Evolutionary conservation across 129 eudicot genomes (phyloP).

Genomic region (Centaurea solstitialis): DNA sequence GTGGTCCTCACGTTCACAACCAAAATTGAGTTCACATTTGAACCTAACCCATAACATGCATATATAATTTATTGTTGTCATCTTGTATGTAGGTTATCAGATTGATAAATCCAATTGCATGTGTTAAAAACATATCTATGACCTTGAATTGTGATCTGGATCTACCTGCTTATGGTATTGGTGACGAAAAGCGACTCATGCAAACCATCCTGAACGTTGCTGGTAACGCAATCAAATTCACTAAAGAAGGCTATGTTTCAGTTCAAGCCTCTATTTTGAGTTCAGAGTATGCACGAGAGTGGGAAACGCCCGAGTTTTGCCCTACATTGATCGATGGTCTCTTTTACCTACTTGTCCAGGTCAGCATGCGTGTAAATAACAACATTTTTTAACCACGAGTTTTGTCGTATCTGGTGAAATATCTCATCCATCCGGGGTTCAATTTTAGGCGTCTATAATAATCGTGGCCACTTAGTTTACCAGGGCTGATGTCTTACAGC

Average conservation of each 20-base stretch:
- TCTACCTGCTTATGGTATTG: constrained; percentile 51
- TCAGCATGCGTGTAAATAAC: background rate
- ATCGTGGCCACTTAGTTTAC: too few species aligned
- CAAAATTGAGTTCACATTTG: too few species aligned
- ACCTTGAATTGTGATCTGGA: constrained; percentile 37
- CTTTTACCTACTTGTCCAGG: constrained; percentile 63
- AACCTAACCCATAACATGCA: background rate
- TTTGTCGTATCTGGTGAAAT: too few species aligned
- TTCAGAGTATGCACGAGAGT: constrained; percentile 42
- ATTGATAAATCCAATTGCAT: constrained; percentile 51
- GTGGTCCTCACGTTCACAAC: too few species aligned
- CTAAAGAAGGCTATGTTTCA: constrained; percentile 59
- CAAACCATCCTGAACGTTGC: constrained; percentile 52
- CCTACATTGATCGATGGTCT: constrained; percentile 38
- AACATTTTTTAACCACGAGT: too few species aligned
- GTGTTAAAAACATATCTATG: constrained; percentile 48
- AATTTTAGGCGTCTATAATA: too few species aligned
- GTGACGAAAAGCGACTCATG: constrained; percentile 57
- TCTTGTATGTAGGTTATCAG: constrained; percentile 34
- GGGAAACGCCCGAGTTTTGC: constrained; percentile 39
- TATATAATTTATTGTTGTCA: background rate
- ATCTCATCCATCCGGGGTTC: too few species aligned
- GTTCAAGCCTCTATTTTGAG: constrained; percentile 51
- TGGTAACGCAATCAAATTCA: constrained; percentile 63
- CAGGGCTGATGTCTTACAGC: too few species aligned